Percentiles rank a stretch among this genome's conserved stretches.
phyloP scores from a whole-genome alignment of 2,329 filamentous ascomycete species.

The Zymoseptoria crescenta region DNA sequence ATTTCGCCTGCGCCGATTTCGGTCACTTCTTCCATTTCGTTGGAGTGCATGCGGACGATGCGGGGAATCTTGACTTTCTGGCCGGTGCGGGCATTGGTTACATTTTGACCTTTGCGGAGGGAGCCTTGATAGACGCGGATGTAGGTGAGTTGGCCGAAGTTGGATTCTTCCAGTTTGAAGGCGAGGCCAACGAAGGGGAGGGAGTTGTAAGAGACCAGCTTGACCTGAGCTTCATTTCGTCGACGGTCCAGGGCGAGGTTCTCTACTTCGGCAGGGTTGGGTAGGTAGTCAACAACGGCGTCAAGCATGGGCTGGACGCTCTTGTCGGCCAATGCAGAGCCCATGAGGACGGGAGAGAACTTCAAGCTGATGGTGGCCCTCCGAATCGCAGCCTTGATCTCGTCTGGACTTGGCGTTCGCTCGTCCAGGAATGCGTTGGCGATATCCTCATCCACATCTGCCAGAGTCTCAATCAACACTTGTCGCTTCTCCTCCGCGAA shows the following conservation, averaged over 20 bases:
- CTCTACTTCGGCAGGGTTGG: constrained; percentile 80
- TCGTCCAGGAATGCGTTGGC: constrained; percentile 92
- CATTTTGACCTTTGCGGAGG: constrained; percentile 76
- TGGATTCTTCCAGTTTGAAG: constrained; percentile 98
- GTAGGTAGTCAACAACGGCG: constrained; percentile 90
- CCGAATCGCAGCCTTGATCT: constrained; percentile 89
- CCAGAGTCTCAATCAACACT: constrained; percentile 85
- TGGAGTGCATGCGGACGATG: constrained; percentile 98
- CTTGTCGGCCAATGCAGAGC: constrained; percentile 89
- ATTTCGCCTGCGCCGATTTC: constrained; percentile 96
- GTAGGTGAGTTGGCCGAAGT: constrained; percentile 96
- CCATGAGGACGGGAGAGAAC: constrained; percentile 95
- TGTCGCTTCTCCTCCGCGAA: constrained; percentile 74
- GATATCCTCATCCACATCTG: constrained; percentile 96
- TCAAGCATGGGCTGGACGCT: constrained; percentile 94
- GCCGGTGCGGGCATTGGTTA: constrained; percentile 88
- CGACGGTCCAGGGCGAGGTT: constrained; percentile 83
- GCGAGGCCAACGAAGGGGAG: constrained; percentile 91
- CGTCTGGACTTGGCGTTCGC: constrained; percentile 63
- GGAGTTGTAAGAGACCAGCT: constrained; percentile 86
- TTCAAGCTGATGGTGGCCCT: constrained; percentile 80
- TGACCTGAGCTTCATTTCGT: constrained; percentile 69
- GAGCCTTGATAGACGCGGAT: constrained; percentile 96
- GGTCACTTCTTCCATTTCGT: constrained; percentile 94
- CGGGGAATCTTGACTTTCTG: constrained; percentile 96